These are phyloP conservation scores for Fusarium sp. DNA, from an alignment of 2,329 filamentous ascomycete species.

Conservation along the genomic window DNA sequence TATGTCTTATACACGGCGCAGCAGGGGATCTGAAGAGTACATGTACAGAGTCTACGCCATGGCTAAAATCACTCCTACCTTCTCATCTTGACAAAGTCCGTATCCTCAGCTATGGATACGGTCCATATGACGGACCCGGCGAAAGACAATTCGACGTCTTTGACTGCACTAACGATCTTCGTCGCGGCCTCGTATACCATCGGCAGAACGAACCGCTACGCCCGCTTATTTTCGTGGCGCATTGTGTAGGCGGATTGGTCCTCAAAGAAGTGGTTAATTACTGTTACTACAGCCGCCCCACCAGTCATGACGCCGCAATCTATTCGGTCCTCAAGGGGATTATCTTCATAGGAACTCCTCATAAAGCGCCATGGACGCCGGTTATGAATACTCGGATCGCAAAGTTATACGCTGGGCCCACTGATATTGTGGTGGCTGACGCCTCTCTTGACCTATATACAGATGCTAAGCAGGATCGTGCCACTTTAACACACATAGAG, in stretches of 20 bases:
- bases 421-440: neutral
- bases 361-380: neutral
- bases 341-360: neutral
- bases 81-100: neutral
- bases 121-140: neutral
- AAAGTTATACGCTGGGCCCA: neutral
- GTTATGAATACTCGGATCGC: neutral
- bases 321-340: neutral
- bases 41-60: neutral
- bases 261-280: neutral
- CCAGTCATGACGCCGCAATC: neutral
- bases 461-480: neutral
- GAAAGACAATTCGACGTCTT: neutral
- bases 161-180: neutral
- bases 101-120: neutral
- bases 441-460: neutral
- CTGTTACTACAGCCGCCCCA: neutral
- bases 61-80: accelerated
- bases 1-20: neutral
- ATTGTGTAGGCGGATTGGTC: neutral
- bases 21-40: neutral
- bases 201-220: accelerated
- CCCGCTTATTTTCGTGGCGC: neutral
- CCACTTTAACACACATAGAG: neutral
- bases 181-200: accelerated